phyloP scores from a whole-genome alignment of 2,329 filamentous ascomycete species.

The Cercospora sp. region DNA sequence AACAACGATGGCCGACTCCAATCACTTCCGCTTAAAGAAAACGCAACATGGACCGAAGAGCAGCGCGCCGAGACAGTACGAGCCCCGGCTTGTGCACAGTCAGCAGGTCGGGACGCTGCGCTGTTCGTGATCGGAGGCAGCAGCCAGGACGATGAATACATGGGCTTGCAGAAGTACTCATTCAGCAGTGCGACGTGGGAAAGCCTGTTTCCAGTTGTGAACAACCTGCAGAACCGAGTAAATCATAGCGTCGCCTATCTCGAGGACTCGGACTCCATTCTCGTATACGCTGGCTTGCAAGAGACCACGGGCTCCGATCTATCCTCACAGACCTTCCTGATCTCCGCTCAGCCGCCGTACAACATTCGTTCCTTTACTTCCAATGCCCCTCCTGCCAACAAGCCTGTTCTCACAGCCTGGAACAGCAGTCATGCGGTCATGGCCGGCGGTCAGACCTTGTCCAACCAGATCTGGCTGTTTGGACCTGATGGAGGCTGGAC shows the following conservation, averaged over 20 bases:
- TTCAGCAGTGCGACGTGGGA: constrained; percentile 62
- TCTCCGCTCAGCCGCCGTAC: constrained; percentile 67
- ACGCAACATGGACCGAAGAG: constrained; percentile 70
- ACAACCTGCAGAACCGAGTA: constrained; percentile 66
- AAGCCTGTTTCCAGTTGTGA: constrained; percentile 50
- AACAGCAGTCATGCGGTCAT: constrained; percentile 69
- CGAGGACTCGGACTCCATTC: constrained; percentile 66
- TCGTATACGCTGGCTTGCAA: constrained; percentile 78
- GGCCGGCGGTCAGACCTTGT: constrained; percentile 69
- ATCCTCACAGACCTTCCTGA: constrained; percentile 74
- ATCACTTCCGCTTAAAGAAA: constrained; percentile 66
- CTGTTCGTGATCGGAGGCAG: constrained; percentile 80
- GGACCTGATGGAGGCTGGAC: constrained; percentile 64
- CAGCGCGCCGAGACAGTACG: constrained; percentile 68
- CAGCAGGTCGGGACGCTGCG: constrained; percentile 62
- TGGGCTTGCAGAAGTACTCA: constrained; percentile 71
- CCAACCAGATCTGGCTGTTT: constrained; percentile 73
- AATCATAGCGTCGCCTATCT: constrained; percentile 78
- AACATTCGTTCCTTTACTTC: constrained; percentile 60
- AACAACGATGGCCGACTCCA: constrained; percentile 69
- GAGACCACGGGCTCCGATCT: constrained; percentile 55
- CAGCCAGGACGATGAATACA: constrained; percentile 60
- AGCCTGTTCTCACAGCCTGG: constrained; percentile 75
- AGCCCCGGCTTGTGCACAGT: constrained; percentile 75
- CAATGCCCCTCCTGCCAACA: constrained; percentile 61